A percentile compares a stretch with the other conserved stretches of the same genome.
Conservation (phyloP, 768 basidiomycete species). For the Favolaschia claudopus region DNA sequence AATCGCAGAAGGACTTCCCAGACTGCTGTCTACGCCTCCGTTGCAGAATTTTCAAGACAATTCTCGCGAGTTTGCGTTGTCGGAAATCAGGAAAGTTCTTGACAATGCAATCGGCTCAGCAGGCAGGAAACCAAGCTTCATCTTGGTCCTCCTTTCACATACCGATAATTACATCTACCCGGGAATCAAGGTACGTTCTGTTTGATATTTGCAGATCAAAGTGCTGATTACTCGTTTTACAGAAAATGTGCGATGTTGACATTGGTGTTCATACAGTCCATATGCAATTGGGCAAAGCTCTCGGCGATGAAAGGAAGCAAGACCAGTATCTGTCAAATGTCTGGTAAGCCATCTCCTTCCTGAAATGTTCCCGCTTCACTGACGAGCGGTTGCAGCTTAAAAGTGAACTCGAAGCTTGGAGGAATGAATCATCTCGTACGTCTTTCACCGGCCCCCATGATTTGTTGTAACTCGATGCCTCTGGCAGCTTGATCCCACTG, state of each 20-base stretch:
- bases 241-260: constrained; percentile 74
- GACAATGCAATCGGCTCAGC: constrained; percentile 24
- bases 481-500: constrained; percentile 55
- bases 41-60: constrained; percentile 42
- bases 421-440: constrained; percentile 75
- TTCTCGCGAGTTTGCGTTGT: constrained; percentile 46
- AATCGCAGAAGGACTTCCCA: constrained; percentile 46
- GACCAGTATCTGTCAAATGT: constrained; percentile 79
- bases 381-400: constrained; percentile 74
- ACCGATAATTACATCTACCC: constrained; percentile 82
- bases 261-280: constrained; percentile 82
- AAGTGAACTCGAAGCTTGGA: constrained; percentile 85
- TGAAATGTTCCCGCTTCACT: not conserved
- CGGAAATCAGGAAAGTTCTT: constrained; percentile 50
- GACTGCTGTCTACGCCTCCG: constrained; percentile 42
- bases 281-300: constrained; percentile 70
- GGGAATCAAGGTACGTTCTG: constrained; percentile 65
- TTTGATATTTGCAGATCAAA: not conserved
- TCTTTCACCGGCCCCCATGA: constrained; percentile 9
- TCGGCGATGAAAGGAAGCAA: constrained; percentile 61
- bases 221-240: not conserved
- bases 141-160: constrained; percentile 74
- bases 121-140: constrained; percentile 59
- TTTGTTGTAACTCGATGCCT: too few relatives aligned
- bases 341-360: not conserved